Base-by-base conservation (phyloP, 352 stramenopile genomes). In the Phytophthora tentaculata region DNA sequence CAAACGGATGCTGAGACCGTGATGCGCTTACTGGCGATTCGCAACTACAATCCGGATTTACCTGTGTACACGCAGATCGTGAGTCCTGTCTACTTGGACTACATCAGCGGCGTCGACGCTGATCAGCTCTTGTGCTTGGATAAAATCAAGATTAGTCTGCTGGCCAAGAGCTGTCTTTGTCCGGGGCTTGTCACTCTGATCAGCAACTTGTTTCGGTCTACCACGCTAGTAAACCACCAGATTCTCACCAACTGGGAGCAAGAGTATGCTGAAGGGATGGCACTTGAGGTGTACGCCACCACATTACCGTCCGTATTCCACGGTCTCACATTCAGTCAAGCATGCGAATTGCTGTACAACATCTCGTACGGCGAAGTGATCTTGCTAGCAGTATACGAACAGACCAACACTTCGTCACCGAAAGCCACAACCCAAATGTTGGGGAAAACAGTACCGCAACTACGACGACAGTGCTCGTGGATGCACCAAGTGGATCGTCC, bases 91-190 rank as follows among this genome's bases (percentile, higher is more conserved):
- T 88, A 81, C 59, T 60, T 79, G 19, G 74, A 84, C 65, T 86
- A 88, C 62, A 84, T 88, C 62, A 88, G 68, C 43, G 78, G 84
- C 17, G 71, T 84, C 7, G 74, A 88, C 41, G 53, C 68, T n/a
- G 76, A 88, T 37, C 80, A 88, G 45, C 50, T 88, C 24, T 56
- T 90, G 9, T 90, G 80, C 63, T 66, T 90, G 57, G 73, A 88
- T 57, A 71, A 90, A 69, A 78, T 88, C 70, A 90, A 90, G 61
- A 62, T 88, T 45, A 85, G 77, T 45, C 56, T 90, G 23, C 63
- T 90, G 45, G 82, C 82, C 47, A 90, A 90, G 62, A 88, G 78
- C 56, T 87, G 77, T 53, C 57, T 90, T 19, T 90, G 77, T 32
- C 80, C 82, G 7, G 80, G 82, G 5, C 80, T 90, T 39, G 77